Base-by-base conservation (phyloP, 805 yeast genomes). In the Kuraishia ogatae region DNA sequence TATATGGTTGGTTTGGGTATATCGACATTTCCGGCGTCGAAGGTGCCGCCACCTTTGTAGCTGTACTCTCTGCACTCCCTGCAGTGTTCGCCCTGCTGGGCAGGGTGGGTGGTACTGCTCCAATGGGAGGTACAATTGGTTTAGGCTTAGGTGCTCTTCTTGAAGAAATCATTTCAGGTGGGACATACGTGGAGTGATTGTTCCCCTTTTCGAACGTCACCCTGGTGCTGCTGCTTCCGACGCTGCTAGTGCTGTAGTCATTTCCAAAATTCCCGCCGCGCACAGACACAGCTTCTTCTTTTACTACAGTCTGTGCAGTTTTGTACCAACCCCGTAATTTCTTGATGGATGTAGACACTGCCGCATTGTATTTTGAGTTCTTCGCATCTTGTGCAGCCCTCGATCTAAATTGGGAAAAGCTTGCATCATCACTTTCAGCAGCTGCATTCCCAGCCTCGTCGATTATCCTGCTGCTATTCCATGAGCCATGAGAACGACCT, bases 121-220 rank as follows among this genome's bases (percentile, higher is more conserved):
- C 17, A 35, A 35, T 35, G 2, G 56, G 43, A 57, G 58, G 39
- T 53, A 53, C 21, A 47, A 52, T 8, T 53, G 58, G 52, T 48
- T 57, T 39, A 46, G 55, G 15, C 46, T 54, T 54, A n/a, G 24
- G 19, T 13, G 24, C 48, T 51, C 87, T 72, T 63, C 88, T 71
- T 26, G 74, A 81, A 49, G 79, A 73, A n/a, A 84, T 84, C 89
- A 84, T 84, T 62, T 84, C 88, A 0, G 89, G 89, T 0, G 84
- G 80, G 1, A 57, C 58, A 54, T 67, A 68, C 11, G 35, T 35
- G 15, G 43, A 35, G 43, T 35, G 43, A 35, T 35, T 35, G 13
- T 8, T 15, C 29, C 29, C 29, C 8, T 26, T 26, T 35, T 4
- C n/a, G 4, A 17, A 35, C 17, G 43, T 11, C n/a, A 8, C 49